Conservation (phyloP, 2,329 filamentous ascomycete genomes). For the Fusarium robinianum region DNA sequence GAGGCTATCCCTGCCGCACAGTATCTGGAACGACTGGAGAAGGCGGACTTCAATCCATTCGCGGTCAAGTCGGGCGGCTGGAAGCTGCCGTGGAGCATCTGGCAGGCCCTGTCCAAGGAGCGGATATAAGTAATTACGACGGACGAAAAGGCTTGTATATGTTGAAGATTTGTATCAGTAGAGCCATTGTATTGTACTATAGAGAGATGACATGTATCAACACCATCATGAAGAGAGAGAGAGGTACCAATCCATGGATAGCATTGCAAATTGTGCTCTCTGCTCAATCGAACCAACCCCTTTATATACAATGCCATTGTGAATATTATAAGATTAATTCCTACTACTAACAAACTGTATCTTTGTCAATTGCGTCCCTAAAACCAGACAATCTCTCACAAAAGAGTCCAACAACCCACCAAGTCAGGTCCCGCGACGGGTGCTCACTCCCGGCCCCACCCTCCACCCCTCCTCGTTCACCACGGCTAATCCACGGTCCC, state of each 20-base stretch:
- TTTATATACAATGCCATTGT: too few relatives aligned
- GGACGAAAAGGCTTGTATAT: conserved; percentile 3
- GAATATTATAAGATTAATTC: too few relatives aligned
- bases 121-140: conserved; percentile 49
- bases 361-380: too few relatives aligned
- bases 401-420: too few relatives aligned
- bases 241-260: not conserved
- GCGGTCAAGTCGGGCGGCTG: conserved; percentile 67
- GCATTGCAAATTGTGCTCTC: not conserved
- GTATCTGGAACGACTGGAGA: conserved; percentile 79
- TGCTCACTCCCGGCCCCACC: not conserved
- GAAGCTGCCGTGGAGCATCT: conserved; percentile 81
- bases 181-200: conserved; percentile 18
- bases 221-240: conserved; percentile 12
- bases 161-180: conserved; percentile 5
- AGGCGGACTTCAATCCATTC: conserved; percentile 82
- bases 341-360: too few relatives aligned
- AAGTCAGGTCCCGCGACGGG: too few relatives aligned
- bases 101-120: conserved; percentile 56
- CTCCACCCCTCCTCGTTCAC: conserved; percentile 17
- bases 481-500: conserved; percentile 41
- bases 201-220: conserved; percentile 15
- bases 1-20: conserved; percentile 77
- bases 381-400: too few relatives aligned
- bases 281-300: too few relatives aligned